These are phyloP conservation scores for Alopecurus myosuroides DNA, from an alignment of 176 grass and related monocot genomes.

Conservation along the genomic window DNA sequence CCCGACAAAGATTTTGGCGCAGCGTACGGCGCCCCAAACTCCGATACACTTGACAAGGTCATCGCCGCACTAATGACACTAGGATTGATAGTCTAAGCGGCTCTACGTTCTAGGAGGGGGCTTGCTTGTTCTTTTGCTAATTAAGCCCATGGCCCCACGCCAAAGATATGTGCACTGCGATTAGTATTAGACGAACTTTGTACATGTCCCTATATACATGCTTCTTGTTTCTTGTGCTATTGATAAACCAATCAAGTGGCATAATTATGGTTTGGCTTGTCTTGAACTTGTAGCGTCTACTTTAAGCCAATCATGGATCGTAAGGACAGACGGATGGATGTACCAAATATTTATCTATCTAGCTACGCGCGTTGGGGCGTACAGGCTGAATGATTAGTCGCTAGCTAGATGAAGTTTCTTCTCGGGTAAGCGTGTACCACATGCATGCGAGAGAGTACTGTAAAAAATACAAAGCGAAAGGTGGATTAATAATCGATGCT, in stretches of 20 bases:
- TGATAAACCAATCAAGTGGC: conserved; percentile 13
- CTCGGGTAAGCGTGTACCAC: conserved; percentile 26
- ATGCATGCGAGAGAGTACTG: neutral
- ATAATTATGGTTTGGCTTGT: neutral
- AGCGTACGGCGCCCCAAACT: conserved; percentile 42
- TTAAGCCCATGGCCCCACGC: neutral
- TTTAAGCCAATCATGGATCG: conserved; percentile 35
- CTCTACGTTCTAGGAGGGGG: conserved; percentile 11
- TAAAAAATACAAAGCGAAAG: neutral
- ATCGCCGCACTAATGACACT: neutral
- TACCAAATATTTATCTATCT: conserved; percentile 23
- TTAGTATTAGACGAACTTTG: neutral
- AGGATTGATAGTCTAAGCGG: conserved; percentile 6
- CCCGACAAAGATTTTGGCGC: conserved; percentile 46
- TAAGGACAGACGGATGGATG: neutral
- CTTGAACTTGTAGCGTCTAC: conserved; percentile 12
- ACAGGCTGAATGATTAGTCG: conserved; percentile 31
- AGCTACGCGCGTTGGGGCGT: neutral
- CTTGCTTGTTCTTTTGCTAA: conserved; percentile 20
- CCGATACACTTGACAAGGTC: neutral
- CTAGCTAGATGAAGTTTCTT: conserved; percentile 49
- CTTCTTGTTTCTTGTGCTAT: neutral
- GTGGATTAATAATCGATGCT: neutral
- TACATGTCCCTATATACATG: neutral
- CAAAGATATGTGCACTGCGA: neutral